Conservation (phyloP, 495 filamentous ascomycete species). For the Podospora sp. region DNA sequence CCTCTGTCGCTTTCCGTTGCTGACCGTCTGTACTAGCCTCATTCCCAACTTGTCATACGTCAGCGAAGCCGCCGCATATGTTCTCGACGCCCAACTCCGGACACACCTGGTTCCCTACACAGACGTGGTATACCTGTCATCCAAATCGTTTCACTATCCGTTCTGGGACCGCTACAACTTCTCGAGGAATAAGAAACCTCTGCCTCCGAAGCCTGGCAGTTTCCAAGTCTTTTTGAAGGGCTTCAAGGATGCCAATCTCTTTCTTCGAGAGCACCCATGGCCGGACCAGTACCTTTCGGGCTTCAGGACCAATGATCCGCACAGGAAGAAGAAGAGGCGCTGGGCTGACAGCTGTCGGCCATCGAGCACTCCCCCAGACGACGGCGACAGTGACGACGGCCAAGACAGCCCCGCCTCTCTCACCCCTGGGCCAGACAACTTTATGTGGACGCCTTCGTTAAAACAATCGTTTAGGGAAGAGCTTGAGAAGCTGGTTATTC, state of each 20-base stretch:
- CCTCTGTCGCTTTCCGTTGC: slow-evolving; percentile 18
- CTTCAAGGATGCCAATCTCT: slow-evolving; percentile 94
- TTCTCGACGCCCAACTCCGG: slow-evolving; percentile 84
- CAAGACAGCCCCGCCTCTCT: slow-evolving; percentile 44
- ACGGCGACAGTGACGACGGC: slow-evolving; percentile 69
- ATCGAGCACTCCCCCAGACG: slow-evolving; percentile 61
- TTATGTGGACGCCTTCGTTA: slow-evolving; percentile 84
- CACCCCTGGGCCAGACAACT: slow-evolving; percentile 54
- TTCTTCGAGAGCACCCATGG: slow-evolving; percentile 94
- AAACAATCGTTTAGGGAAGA: slow-evolving; percentile 94
- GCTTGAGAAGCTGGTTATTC: slow-evolving; percentile 93
- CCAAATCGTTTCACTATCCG: slow-evolving; percentile 96
- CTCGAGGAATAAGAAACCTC: slow-evolving; percentile 79
- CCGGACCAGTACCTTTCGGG: slow-evolving; percentile 87
- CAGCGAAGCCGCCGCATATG: slow-evolving; percentile 95
- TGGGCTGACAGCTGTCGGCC: slow-evolving; percentile 90
- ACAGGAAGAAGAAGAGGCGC: slow-evolving; percentile 65
- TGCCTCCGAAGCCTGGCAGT: slow-evolving; percentile 92
- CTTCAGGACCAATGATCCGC: slow-evolving; percentile 70
- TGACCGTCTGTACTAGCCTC: slow-evolving; percentile 52
- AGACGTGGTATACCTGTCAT: slow-evolving; percentile 90
- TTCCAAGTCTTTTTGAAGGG: slow-evolving; percentile 98
- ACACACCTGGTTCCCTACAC: slow-evolving; percentile 96
- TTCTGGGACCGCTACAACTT: slow-evolving; percentile 92
- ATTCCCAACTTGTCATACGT: slow-evolving; percentile 99